Evolutionary conservation across 805 yeast genomes (phyloP), one percentile per base, ranked within the genome.

Genomic region (Zygotorulaspora sp.): DNA sequence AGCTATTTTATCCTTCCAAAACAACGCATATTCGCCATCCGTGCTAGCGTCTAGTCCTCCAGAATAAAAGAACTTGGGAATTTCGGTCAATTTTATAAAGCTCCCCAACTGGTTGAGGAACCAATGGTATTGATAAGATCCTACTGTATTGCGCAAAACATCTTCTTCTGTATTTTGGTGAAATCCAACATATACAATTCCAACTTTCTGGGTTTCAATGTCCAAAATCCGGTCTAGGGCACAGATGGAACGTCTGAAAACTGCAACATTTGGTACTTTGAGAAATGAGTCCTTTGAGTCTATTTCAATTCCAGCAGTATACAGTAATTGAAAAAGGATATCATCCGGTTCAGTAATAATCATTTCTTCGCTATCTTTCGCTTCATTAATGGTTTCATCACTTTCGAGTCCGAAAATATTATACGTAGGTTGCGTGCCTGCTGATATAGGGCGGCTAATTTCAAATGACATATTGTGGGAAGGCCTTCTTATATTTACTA

Each of bases 11-110:
- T 82, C 83, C 34, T 74, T 70, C 87, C 90, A 83, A 34, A 76
- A 75, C 37, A 80, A 63, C 0, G 92, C 85, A 52, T 65, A 80
- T 42, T 81, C 77, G 6, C 96, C 96, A 47, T 81, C 81, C 43
- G 70, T 70, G 33, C 71, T 80, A 1, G 78, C 77, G 49, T 86
- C 95, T 20, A 87, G 67, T 0, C 96, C 96, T 8, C 95, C 96
- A 13, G 78, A 77, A 40, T 77, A 75, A 18, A 40, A 34, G n/a
- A 70, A 65, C 26, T 71, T 66, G 22, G 66, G 65, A 49, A 78
- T 75, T 5, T 68, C 73, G 42, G 73, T 73, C 35, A 87, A 66
- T 36, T 69, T 60, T n/a, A 83, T 71, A 39, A 82, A 58, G 6
- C 62, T 53, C 0, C 96, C 96, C 42, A 87, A 57, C 1, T 68